A percentile compares a stretch with the other conserved stretches of the same genome.
Conservation (phyloP, 2,329 filamentous ascomycete genomes). For the Tolypocladium tropicale region DNA sequence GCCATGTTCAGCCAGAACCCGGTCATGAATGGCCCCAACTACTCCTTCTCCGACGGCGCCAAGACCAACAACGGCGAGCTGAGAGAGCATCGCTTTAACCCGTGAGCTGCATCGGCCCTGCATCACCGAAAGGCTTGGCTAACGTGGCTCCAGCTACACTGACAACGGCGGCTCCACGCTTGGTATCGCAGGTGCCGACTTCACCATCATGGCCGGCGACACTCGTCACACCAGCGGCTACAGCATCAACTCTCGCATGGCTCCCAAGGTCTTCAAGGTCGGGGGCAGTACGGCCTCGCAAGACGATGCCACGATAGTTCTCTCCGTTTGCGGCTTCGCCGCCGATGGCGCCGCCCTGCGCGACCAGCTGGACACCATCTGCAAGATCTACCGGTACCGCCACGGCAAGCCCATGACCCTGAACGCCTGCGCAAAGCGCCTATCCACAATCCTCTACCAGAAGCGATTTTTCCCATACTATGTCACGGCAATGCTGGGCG, state of each 20-base stretch:
- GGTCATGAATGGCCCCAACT: conserved; percentile 58
- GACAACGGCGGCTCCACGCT: conserved; percentile 97
- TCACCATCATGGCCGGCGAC: conserved; percentile 94
- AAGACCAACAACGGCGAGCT: conserved; percentile 42
- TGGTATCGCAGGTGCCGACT: conserved; percentile 87
- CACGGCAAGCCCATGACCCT: conserved; percentile 95
- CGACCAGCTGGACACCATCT: conserved; percentile 85
- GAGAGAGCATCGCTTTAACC: conserved; percentile 79
- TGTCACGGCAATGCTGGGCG: conserved; percentile 85
- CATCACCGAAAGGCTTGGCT: not conserved
- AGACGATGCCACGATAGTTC: conserved; percentile 73
- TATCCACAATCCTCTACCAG: conserved; percentile 90
- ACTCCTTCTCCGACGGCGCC: conserved; percentile 55
- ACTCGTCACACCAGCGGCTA: conserved; percentile 93
- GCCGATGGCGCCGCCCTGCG: conserved; percentile 90
- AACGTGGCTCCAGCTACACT: conserved; percentile 59
- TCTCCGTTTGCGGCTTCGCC: conserved; percentile 92
- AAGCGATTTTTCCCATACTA: conserved; percentile 99
- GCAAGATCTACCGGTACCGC: conserved; percentile 98
- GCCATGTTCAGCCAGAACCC: conserved; percentile 64
- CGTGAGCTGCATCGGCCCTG: conserved; percentile 44
- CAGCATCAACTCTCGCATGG: conserved; percentile 96
- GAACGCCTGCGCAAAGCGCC: conserved; percentile 85
- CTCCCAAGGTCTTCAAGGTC: conserved; percentile 95
- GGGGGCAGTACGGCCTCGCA: conserved; percentile 82